These are phyloP conservation scores for Akanthomyces lecanii DNA, from an alignment of 2,329 filamentous ascomycete genomes.

Conservation along the genomic window DNA sequence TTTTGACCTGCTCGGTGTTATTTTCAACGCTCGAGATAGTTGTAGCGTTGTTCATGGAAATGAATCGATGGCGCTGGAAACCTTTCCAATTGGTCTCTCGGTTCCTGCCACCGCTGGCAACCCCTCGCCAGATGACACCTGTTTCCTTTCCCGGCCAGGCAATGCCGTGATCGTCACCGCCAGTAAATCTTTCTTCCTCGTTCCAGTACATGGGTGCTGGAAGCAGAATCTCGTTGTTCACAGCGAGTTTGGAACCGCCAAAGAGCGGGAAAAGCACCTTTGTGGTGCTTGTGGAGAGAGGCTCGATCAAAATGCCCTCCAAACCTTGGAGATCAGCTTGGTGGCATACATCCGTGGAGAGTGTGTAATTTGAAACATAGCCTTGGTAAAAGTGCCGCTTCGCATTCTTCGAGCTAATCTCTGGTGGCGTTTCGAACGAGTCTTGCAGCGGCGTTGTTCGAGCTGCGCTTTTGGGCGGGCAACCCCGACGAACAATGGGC, in stretches of 20 bases:
- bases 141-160: constrained; percentile 55
- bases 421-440: constrained; percentile 38
- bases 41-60: constrained; percentile 67
- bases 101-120: constrained; percentile 61
- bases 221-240: constrained; percentile 67
- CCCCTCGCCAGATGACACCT: constrained; percentile 59
- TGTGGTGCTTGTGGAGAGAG: constrained; percentile 53
- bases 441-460: constrained; percentile 43
- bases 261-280: constrained; percentile 61
- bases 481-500: constrained; percentile 50
- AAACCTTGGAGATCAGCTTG: constrained; percentile 60
- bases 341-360: constrained; percentile 60
- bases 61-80: constrained; percentile 72
- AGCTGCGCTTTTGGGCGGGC: constrained; percentile 58
- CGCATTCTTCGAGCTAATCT: constrained; percentile 43
- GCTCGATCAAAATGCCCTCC: constrained; percentile 61
- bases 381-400: constrained; percentile 50
- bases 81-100: constrained; percentile 60
- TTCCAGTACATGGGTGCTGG: constrained; percentile 64
- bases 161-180: constrained; percentile 47
- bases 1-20: constrained; percentile 39
- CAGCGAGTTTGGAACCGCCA: constrained; percentile 62
- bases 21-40: constrained; percentile 48
- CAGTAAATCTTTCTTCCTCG: constrained; percentile 59
- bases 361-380: constrained; percentile 58